A percentile compares a stretch with the other conserved stretches of the same genome.
Evolutionary conservation across 176 grass and related monocot species (phyloP).

Genomic region (Elymus sibiricus): DNA sequence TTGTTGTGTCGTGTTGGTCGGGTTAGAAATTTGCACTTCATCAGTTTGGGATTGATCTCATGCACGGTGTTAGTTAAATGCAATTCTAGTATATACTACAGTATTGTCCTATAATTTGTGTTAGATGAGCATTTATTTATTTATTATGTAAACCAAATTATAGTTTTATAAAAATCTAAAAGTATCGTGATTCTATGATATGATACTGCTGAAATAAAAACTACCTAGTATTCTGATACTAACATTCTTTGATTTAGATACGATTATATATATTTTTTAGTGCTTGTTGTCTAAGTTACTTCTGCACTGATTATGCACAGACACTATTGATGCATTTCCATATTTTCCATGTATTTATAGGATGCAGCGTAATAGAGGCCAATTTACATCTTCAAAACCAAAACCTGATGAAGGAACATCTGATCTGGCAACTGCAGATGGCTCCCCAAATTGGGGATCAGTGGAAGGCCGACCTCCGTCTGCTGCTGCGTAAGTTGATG

Average conservation of each 20-base stretch:
- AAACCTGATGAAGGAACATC: conserved; percentile 64
- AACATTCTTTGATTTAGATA: neutral
- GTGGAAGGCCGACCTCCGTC: conserved; percentile 88
- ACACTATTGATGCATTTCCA: neutral
- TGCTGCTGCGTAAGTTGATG: conserved; percentile 62
- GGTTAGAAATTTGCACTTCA: neutral
- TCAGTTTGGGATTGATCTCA: neutral
- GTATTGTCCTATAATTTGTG: neutral
- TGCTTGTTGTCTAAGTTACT: neutral
- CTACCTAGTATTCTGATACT: neutral
- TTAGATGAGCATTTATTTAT: neutral
- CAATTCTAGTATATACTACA: neutral
- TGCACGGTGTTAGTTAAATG: neutral
- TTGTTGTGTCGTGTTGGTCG: neutral
- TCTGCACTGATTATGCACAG: neutral
- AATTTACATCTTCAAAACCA: conserved; percentile 96
- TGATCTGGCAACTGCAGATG: conserved; percentile 51
- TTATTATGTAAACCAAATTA: neutral
- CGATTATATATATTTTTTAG: neutral
- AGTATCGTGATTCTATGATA: neutral
- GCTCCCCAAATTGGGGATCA: conserved; percentile 64
- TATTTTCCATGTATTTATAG: conserved; percentile 40
- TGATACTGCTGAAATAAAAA: neutral
- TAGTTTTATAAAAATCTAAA: neutral
- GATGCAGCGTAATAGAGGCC: conserved; percentile 97